phyloP scores from a whole-genome alignment of 208 protist species.

The Endotrypanum monterogeii region DNA sequence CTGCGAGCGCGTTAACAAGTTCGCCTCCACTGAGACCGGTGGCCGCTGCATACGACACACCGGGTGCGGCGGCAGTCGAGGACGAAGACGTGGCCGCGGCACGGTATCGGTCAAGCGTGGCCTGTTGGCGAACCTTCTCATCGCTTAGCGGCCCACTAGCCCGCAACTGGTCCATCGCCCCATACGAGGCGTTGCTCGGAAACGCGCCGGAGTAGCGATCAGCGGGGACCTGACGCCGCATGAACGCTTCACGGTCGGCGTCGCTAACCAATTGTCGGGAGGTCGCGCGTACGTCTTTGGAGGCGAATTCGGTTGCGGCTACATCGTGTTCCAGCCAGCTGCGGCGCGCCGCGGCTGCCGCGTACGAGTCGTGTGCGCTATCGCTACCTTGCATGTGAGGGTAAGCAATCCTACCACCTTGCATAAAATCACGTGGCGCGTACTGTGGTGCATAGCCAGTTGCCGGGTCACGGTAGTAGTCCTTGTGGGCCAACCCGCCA shows the following conservation, averaged over 20 bases:
- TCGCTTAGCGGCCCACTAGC: constrained; percentile 54
- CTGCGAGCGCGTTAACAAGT: constrained; percentile 17
- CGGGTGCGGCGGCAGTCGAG: neutral
- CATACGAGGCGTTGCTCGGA: constrained; percentile 33
- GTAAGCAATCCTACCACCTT: constrained; percentile 68
- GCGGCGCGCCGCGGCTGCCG: constrained; percentile 47
- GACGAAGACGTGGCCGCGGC: constrained; percentile 14
- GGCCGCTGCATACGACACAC: constrained; percentile 25
- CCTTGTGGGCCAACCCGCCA: constrained; percentile 78
- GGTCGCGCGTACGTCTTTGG: constrained; percentile 37
- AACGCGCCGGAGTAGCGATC: constrained; percentile 37
- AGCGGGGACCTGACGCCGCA: constrained; percentile 26
- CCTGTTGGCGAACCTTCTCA: constrained; percentile 48
- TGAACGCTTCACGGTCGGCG: constrained; percentile 44
- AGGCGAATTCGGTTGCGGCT: constrained; percentile 17
- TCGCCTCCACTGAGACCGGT: constrained; percentile 31
- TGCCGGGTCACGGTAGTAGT: constrained; percentile 86
- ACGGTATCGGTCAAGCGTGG: constrained; percentile 55
- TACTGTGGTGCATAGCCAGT: constrained; percentile 81
- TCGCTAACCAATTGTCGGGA: constrained; percentile 34
- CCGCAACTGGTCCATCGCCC: constrained; percentile 54
- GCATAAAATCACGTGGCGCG: constrained; percentile 83
- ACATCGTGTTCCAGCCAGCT: constrained; percentile 70
- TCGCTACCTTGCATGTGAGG: constrained; percentile 39
- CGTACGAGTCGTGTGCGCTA: constrained; percentile 28